phyloP scores from a whole-genome alignment of 129 eudicot genomes.

The Helichrysum umbraculigerum region DNA sequence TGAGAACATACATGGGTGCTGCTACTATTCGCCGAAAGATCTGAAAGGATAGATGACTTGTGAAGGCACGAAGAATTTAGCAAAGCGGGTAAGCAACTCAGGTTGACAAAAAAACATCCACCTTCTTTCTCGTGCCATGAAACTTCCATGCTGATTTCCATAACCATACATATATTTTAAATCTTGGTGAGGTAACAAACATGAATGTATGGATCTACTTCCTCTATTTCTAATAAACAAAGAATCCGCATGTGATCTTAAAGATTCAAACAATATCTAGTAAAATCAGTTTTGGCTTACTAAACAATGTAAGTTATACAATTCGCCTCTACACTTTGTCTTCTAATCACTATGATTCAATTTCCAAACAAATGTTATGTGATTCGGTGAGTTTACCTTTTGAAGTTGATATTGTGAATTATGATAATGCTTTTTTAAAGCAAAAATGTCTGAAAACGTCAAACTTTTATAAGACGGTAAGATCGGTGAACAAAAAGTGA shows the following conservation, averaged over 20 bases:
- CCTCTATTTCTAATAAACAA: not conserved
- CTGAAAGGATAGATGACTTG: slow-evolving; percentile 61
- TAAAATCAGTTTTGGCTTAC: not conserved
- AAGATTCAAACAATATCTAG: slow-evolving; percentile 5
- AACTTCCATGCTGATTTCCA: slow-evolving; percentile 63
- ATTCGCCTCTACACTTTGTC: not conserved
- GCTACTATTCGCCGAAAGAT: slow-evolving; percentile 45
- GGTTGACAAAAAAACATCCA: slow-evolving; percentile 62
- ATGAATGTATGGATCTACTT: slow-evolving; percentile 4
- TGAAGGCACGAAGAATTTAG: slow-evolving; percentile 84
- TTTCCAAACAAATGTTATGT: not conserved
- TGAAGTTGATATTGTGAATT: not conserved
- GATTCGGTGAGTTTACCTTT: not conserved
- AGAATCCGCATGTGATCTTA: not conserved
- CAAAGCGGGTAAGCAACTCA: slow-evolving; percentile 89
- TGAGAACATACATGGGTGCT: slow-evolving; percentile 58
- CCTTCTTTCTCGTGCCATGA: slow-evolving; percentile 70
- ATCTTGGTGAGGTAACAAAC: not conserved
- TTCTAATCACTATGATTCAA: not conserved
- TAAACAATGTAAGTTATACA: not conserved
- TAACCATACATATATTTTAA: slow-evolving; percentile 15
- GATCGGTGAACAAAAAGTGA: not conserved
- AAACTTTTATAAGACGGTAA: not conserved
- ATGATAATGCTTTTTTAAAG: not conserved
- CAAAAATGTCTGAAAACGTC: not conserved